Evolutionary conservation across 1,139 yeast genomes (phyloP), one percentile per base, ranked within the genome.

Genomic region (Kluyveromyces sp.): DNA sequence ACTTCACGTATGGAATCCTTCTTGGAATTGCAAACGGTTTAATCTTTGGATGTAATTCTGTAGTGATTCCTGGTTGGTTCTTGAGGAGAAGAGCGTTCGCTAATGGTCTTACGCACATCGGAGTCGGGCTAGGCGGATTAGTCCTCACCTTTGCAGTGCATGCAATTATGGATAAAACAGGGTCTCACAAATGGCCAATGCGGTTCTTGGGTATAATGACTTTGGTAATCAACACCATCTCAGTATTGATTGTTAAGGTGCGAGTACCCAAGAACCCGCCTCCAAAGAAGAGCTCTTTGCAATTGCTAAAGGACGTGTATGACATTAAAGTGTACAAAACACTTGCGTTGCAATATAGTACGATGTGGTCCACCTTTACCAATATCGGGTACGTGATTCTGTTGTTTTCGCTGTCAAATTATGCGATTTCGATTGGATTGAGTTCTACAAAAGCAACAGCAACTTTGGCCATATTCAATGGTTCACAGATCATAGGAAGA

Each of bases 91-190:
- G 77, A 49, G 77, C 83, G n/a, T 58, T 76, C 4, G 81, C 83
- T 0, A 70, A 75, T 66, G 86, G 85, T 0, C 58, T 79, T 15
- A 65, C 74, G n/a, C 78, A 78, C 31, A 57, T 74, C 12, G 87
- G 87, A 2, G 69, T 82, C 8, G 87, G 87, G 9, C 49, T 75
- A 9, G 87, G 86, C n/a, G 87, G 86, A 28, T 67, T 79, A 32
- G 63, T 75, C 1, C 77, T 75, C 52, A 69, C 79, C 2, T 61
- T 77, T 31, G 68, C 73, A 19, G 63, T 75, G 28, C 73, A 76
- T 51, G 66, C 67, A 25, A 57, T 80, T 18, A 67, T 79, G 37
- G 60, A 68, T 18, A 55, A 53, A 8, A 69, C 75, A 0, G 77
- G 77, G 8, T 64, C 73, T 49, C 81, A 75, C 49, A 62, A 65